Evolutionary conservation across 2,329 filamentous ascomycete species (phyloP).

Genomic region (Samsoniella hepiali): DNA sequence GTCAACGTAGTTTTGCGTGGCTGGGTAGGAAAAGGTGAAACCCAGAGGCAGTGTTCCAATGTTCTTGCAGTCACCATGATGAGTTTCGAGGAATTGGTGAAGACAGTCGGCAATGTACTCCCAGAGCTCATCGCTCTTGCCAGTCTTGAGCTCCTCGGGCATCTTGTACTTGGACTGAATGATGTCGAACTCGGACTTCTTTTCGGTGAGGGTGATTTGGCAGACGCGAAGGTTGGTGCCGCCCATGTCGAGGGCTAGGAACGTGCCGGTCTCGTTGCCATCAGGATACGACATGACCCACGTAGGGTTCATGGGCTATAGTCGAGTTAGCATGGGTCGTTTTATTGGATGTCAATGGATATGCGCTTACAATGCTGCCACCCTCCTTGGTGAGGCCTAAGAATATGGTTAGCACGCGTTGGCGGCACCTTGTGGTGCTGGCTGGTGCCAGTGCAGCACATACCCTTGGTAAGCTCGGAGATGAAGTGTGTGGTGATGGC

Average conservation of each 20-base stretch:
- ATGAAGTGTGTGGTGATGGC: conserved; percentile 87
- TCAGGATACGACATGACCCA: conserved; percentile 91
- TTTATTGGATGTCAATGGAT: background rate
- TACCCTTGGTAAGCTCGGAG: conserved; percentile 80
- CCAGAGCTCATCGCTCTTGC: conserved; percentile 82
- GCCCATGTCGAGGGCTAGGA: conserved; percentile 89
- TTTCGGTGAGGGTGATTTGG: conserved; percentile 82
- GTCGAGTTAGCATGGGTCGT: conserved; percentile 22
- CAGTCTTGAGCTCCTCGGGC: conserved; percentile 88
- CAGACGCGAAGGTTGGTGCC: conserved; percentile 95
- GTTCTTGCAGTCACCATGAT: conserved; percentile 65
- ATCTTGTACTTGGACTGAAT: conserved; percentile 95
- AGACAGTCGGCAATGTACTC: conserved; percentile 92
- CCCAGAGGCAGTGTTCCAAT: conserved; percentile 72
- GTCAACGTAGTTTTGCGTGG: conserved; percentile 89
- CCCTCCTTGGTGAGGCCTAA: conserved; percentile 79
- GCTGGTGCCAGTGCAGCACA: conserved; percentile 21
- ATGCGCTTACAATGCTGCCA: conserved; percentile 76
- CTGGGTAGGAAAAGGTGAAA: conserved; percentile 96
- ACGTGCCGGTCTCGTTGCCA: conserved; percentile 83
- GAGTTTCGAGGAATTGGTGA: conserved; percentile 82
- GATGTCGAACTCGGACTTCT: conserved; percentile 88
- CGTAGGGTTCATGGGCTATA: conserved; percentile 91
- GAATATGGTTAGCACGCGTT: background rate
- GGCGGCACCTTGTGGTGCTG: background rate